Conservation (phyloP, 495 filamentous ascomycete genomes). For the Cercophora samala region DNA sequence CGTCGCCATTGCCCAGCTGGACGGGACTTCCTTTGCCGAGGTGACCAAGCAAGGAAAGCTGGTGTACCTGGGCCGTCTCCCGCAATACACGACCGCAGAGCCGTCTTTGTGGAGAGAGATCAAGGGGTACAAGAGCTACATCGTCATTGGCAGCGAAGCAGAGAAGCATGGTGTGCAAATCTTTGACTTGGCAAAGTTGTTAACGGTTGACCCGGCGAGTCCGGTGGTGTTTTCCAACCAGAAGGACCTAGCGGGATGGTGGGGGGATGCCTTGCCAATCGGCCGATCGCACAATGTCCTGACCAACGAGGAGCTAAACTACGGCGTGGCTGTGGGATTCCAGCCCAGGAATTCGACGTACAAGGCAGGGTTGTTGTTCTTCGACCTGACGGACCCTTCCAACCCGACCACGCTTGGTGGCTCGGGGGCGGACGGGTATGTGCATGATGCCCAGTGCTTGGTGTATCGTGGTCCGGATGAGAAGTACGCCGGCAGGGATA, state of each 20-base stretch:
- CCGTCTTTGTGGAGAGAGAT: slow-evolving; percentile 52
- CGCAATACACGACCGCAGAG: slow-evolving; percentile 42
- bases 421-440: slow-evolving; percentile 49
- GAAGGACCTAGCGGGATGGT: slow-evolving; percentile 37
- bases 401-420: slow-evolving; percentile 50
- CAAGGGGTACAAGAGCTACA: slow-evolving; percentile 43
- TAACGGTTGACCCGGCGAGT: slow-evolving; percentile 19
- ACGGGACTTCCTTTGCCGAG: slow-evolving; percentile 57
- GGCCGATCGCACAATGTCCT: slow-evolving; percentile 50
- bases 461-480: slow-evolving; percentile 53
- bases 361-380: slow-evolving; percentile 46
- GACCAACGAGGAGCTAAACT: slow-evolving; percentile 44
- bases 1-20: slow-evolving; percentile 54
- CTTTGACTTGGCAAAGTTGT: slow-evolving; percentile 48
- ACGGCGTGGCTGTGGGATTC: slow-evolving; percentile 46
- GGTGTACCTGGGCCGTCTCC: slow-evolving; percentile 54
- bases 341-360: slow-evolving; percentile 39
- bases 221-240: slow-evolving; percentile 32
- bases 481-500: slow-evolving; percentile 48
- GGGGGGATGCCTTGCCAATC: slow-evolving; percentile 34
- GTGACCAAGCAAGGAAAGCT: slow-evolving; percentile 48
- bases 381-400: slow-evolving; percentile 46
- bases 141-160: slow-evolving; percentile 50
- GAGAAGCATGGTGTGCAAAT: slow-evolving; percentile 48
- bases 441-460: slow-evolving; percentile 56